A percentile compares a stretch with the other conserved stretches of the same genome.
Evolutionary conservation across 352 stramenopile species (phyloP).

Genomic region (Elongisporangium prolatum): DNA sequence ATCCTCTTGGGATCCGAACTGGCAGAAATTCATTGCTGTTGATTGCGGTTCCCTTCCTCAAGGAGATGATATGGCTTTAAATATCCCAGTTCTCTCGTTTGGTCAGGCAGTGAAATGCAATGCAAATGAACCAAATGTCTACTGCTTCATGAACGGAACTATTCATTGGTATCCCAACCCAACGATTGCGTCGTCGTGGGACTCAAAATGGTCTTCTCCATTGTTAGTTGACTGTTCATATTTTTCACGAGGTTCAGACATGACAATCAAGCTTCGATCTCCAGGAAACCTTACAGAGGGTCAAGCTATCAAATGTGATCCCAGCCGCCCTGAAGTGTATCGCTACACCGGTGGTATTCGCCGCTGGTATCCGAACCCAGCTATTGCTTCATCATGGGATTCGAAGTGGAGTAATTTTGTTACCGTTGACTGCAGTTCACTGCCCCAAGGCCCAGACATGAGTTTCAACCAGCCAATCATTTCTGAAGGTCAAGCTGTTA

Average conservation of each 20-base stretch:
- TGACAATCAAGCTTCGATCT: neutral
- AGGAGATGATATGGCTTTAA: conserved; percentile 19
- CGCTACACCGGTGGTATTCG: conserved; percentile 4
- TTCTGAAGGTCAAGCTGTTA: conserved; percentile 9
- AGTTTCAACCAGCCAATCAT: conserved; percentile 6
- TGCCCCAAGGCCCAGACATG: conserved; percentile 8
- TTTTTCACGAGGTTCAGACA: neutral
- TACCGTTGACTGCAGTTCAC: conserved; percentile 4
- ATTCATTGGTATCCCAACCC: conserved; percentile 5
- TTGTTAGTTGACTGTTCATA: neutral
- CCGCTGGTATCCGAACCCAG: conserved; percentile 5
- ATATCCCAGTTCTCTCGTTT: conserved; percentile 4
- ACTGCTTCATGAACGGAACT: conserved; percentile 9
- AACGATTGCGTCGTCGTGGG: conserved; percentile 4
- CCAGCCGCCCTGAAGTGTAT: neutral
- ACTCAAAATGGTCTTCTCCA: neutral
- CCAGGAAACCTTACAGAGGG: no score
- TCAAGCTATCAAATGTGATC: conserved; percentile 3
- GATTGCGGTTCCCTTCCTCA: conserved; percentile 15
- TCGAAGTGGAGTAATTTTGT: conserved; percentile 3
- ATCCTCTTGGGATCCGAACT: conserved; percentile 13
- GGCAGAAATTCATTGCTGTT: conserved; percentile 2
- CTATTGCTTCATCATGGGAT: conserved; percentile 10
- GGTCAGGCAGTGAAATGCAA: conserved; percentile 8
- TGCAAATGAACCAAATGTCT: neutral